Percentiles rank a stretch among this genome's conserved stretches.
Conservation (phyloP, 371 early-diverging fungal genomes). For the Lichtheimia ornata region DNA sequence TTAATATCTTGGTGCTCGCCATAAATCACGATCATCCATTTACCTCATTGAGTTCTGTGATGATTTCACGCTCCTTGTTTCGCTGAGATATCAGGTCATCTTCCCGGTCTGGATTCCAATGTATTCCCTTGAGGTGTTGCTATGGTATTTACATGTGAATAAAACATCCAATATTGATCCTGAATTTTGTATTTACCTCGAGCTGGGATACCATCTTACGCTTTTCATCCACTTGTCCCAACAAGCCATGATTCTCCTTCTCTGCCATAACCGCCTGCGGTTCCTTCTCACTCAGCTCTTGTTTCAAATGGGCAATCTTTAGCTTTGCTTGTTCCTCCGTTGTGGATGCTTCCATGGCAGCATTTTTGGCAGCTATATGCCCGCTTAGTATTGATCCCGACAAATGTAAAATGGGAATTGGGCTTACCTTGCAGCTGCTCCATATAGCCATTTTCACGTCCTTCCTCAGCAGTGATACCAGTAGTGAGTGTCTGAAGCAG, state of each 20-base stretch:
- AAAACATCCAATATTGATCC: too few species aligned
- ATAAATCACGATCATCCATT: not conserved
- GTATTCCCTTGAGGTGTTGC: conserved; percentile 20
- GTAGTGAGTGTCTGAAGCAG: conserved; percentile 91
- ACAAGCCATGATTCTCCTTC: conserved; percentile 47
- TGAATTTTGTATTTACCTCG: conserved; percentile 22
- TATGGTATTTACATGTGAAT: not conserved
- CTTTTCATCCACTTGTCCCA: conserved; percentile 45
- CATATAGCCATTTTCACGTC: conserved; percentile 92
- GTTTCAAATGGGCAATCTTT: conserved; percentile 66
- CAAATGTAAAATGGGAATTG: conserved; percentile 1
- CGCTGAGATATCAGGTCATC: conserved; percentile 35
- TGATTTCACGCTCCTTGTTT: conserved; percentile 26
- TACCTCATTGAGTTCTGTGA: conserved; percentile 51
- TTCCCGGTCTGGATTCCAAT: conserved; percentile 58
- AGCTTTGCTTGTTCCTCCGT: conserved; percentile 73
- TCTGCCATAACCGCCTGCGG: conserved; percentile 51
- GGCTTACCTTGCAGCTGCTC: conserved; percentile 80
- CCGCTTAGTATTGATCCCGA: not conserved
- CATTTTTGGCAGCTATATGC: conserved; percentile 59
- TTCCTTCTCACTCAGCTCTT: conserved; percentile 64
- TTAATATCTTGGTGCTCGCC: not conserved
- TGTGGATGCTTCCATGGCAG: conserved; percentile 58
- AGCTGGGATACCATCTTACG: conserved; percentile 42
- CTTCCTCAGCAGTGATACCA: conserved; percentile 88